phyloP scores from a whole-genome alignment of 2,329 filamentous ascomycete species.

The Monilinia laxa region DNA sequence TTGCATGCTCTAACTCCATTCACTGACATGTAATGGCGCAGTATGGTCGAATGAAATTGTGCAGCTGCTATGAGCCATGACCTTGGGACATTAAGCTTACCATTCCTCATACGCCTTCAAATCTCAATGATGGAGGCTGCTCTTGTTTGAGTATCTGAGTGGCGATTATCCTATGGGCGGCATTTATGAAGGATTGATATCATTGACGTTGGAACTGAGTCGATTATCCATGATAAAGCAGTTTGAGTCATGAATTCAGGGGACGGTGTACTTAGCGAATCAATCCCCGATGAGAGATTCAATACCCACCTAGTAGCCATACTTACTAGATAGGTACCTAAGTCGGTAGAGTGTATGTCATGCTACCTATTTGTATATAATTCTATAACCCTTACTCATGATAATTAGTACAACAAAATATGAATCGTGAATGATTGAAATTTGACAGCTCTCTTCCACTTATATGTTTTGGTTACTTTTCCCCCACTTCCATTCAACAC shows the following conservation, averaged over 20 bases:
- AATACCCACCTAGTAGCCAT: no score
- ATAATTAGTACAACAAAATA: no score
- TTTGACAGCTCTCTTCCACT: no score
- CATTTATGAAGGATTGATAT: background rate
- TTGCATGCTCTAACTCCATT: no score
- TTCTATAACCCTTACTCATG: no score
- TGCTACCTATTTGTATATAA: no score
- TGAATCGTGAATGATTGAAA: no score
- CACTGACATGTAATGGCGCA: background rate
- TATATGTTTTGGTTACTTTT: no score
- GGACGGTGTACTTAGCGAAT: constrained; percentile 1
- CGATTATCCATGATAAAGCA: background rate
- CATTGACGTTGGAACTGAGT: background rate
- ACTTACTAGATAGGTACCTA: no score
- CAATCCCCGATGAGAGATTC: background rate
- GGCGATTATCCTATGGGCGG: background rate
- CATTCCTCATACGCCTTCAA: background rate
- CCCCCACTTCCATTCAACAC: no score
- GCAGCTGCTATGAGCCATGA: no score
- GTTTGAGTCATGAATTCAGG: background rate
- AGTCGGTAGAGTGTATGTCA: background rate
- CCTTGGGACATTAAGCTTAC: background rate
- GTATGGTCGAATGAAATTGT: background rate
- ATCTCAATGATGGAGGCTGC: background rate
- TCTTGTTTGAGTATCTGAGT: background rate